Evolutionary conservation across 768 basidiomycete species (phyloP).

Genomic region (Tulasnella sp.): DNA sequence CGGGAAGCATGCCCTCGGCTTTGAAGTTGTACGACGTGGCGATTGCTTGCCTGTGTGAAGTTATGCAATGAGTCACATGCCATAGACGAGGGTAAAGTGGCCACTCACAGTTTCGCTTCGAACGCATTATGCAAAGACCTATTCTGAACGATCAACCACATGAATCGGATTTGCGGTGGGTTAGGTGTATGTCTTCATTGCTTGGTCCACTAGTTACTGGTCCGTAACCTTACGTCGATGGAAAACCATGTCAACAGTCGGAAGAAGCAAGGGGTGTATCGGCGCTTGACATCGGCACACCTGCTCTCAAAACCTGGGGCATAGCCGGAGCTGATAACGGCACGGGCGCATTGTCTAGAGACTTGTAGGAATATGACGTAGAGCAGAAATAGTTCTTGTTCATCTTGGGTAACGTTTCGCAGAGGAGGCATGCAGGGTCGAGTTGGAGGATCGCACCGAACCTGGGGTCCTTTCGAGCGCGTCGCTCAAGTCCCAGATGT

Average conservation of each 20-base stretch:
- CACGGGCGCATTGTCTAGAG: background rate
- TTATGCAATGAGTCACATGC: background rate
- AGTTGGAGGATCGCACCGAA: background rate
- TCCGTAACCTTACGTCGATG: background rate
- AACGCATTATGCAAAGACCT: background rate
- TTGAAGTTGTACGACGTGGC: background rate
- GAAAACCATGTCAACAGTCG: background rate
- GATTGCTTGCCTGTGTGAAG: background rate
- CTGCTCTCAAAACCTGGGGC: background rate
- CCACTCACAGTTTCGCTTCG: background rate
- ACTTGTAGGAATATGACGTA: background rate
- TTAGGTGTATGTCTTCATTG: background rate
- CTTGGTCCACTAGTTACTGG: background rate
- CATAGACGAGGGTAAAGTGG: too few species aligned
- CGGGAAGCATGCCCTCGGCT: background rate
- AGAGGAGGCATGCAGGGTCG: background rate
- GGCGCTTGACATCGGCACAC: background rate
- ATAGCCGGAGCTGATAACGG: background rate
- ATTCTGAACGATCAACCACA: background rate
- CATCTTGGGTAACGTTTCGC: background rate
- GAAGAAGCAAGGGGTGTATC: background rate
- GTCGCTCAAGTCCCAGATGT: conserved; percentile 92
- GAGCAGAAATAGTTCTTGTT: background rate
- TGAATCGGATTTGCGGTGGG: background rate
- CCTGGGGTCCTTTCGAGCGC: conserved; percentile 40